These are phyloP conservation scores for Thalassiosira ordinaria DNA, from an alignment of 352 stramenopile species.

Conservation along the genomic window DNA sequence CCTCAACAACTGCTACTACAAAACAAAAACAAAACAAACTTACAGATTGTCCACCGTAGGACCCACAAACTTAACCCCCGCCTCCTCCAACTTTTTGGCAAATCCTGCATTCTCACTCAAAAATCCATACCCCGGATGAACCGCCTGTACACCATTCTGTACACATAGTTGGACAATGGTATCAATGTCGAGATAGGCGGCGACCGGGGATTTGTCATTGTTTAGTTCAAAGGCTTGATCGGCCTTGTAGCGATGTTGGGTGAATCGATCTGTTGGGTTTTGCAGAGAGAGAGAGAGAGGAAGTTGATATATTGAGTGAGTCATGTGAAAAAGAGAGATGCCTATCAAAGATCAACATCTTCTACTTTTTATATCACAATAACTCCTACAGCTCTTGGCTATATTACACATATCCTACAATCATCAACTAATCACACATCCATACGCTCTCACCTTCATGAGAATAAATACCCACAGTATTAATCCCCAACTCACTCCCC, in stretches of 20 bases:
- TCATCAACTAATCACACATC: slow-evolving; percentile 1
- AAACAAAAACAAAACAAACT: too few relatives aligned
- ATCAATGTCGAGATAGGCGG: slow-evolving; percentile 95
- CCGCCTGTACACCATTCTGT: slow-evolving; percentile 91
- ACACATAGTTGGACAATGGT: slow-evolving; percentile 83
- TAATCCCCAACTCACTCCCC: slow-evolving; percentile 89
- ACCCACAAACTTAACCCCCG: slow-evolving; percentile 94
- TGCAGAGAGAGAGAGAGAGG: slow-evolving; percentile 89
- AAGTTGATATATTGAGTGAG: slow-evolving; percentile 2
- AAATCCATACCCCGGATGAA: slow-evolving; percentile 95
- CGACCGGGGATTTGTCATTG: slow-evolving; percentile 91
- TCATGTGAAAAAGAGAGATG: background rate
- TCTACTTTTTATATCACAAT: slow-evolving; percentile 87
- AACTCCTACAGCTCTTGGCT: too few relatives aligned
- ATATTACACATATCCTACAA: too few relatives aligned
- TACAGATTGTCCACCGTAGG: slow-evolving; percentile 78
- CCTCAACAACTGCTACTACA: too few relatives aligned
- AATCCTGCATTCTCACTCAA: slow-evolving; percentile 96
- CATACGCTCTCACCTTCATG: slow-evolving; percentile 87
- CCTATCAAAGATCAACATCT: background rate
- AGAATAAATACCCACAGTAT: slow-evolving; percentile 87
- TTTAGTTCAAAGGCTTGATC: slow-evolving; percentile 91
- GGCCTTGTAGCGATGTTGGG: slow-evolving; percentile 94
- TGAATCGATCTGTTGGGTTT: slow-evolving; percentile 76
- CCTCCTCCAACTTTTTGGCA: slow-evolving; percentile 90